phyloP scores from a whole-genome alignment of 345 rosid species.

The Eucalyptus rudis region DNA sequence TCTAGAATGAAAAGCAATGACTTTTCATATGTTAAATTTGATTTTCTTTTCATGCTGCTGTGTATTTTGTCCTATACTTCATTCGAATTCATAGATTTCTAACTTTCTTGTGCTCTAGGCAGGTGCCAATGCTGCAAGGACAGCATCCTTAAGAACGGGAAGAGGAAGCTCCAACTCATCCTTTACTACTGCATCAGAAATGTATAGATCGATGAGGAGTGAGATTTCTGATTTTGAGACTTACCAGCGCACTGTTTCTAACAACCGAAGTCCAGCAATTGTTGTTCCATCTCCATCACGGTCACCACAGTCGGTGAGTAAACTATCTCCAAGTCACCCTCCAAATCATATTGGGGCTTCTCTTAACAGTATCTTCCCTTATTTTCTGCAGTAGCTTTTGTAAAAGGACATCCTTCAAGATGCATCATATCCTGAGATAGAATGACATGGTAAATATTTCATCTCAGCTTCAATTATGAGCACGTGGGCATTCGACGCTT shows the following conservation, averaged over 20 bases:
- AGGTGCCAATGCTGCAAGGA: constrained; percentile 7
- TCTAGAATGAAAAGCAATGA: not conserved
- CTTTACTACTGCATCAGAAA: constrained; percentile 15
- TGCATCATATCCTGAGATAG: not conserved
- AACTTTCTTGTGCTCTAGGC: constrained; percentile 8
- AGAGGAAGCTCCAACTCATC: constrained; percentile 9
- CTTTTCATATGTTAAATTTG: not conserved
- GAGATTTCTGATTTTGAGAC: constrained; percentile 16
- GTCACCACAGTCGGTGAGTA: not conserved
- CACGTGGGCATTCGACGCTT: not conserved
- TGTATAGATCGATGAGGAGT: constrained; percentile 16
- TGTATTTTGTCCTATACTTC: not conserved
- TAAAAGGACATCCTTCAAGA: not conserved
- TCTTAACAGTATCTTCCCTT: not conserved
- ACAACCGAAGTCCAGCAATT: constrained; percentile 20
- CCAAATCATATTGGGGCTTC: not conserved
- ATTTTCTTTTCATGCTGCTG: not conserved
- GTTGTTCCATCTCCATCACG: constrained; percentile 25
- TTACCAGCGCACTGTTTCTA: not conserved
- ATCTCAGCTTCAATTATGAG: not conserved
- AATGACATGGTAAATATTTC: not conserved
- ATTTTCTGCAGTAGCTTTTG: not conserved
- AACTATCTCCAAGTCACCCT: not conserved
- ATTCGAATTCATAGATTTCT: not conserved
- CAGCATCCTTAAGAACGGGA: constrained; percentile 8